phyloP scores from a whole-genome alignment of 352 stramenopile species.

The Globisporangium yorkense region DNA sequence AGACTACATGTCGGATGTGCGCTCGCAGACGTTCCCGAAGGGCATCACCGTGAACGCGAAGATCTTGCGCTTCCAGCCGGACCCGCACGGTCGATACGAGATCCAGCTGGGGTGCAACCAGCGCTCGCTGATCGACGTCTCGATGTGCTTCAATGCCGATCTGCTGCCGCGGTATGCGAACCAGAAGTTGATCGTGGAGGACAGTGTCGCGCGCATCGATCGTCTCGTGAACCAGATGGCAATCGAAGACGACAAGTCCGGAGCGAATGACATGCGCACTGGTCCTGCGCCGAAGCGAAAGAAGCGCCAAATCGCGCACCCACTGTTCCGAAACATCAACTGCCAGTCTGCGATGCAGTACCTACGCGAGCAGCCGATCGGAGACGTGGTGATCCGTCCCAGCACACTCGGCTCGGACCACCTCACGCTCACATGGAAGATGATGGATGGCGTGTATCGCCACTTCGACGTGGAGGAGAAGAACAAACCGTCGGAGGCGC shows the following conservation, averaged over 20 bases:
- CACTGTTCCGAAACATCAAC: conserved; percentile 85
- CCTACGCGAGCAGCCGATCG: conserved; percentile 67
- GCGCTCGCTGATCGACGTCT: conserved; percentile 64
- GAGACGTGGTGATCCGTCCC: conserved; percentile 83
- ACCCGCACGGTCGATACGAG: conserved; percentile 72
- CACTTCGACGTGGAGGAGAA: conserved; percentile 87
- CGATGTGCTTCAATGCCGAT: conserved; percentile 65
- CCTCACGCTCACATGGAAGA: conserved; percentile 87
- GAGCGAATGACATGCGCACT: conserved; percentile 18
- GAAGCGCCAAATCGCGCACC: conserved; percentile 83
- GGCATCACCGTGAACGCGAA: conserved; percentile 86
- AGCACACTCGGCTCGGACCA: conserved; percentile 81
- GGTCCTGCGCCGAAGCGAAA: conserved; percentile 50
- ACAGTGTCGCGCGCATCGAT: conserved; percentile 68
- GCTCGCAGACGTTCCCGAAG: conserved; percentile 66
- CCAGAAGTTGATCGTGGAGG: conserved; percentile 42
- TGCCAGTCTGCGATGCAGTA: conserved; percentile 78
- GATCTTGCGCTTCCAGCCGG: conserved; percentile 64
- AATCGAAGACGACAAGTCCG: conserved; percentile 70
- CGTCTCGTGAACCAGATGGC: conserved; percentile 68
- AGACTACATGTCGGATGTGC: conserved; percentile 65
- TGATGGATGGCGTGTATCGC: conserved; percentile 80
- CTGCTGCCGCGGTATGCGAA: conserved; percentile 53
- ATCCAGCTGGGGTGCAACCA: conserved; percentile 72
- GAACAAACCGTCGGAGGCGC: conserved; percentile 82